Percentiles rank a stretch among this genome's conserved stretches.
Evolutionary conservation across 2,329 filamentous ascomycete genomes (phyloP).

Genomic region (Verticillium klebahnii): DNA sequence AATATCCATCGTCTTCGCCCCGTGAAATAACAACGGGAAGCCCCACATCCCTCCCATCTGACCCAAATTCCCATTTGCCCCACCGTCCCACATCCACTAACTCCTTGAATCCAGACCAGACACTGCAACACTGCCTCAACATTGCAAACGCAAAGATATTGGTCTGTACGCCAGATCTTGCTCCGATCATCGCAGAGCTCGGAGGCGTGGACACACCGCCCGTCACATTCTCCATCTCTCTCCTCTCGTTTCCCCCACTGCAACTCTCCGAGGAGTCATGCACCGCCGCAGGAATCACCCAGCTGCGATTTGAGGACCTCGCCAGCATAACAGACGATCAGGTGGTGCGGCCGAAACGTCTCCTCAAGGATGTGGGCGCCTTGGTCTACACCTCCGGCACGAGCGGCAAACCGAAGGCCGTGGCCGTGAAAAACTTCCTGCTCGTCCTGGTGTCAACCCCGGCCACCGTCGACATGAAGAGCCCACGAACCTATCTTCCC

Average conservation of each 20-base stretch:
- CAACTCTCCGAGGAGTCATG: neutral
- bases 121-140: conserved; percentile 1
- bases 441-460: conserved; percentile 19
- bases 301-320: conserved; percentile 1
- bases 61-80: too few species aligned
- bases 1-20: too few species aligned
- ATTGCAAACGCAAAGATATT: conserved; percentile 1
- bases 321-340: neutral
- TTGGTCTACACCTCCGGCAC: conserved; percentile 73
- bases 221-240: neutral
- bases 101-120: neutral
- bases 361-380: conserved; percentile 21
- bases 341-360: neutral
- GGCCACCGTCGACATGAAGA: neutral
- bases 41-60: too few species aligned
- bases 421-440: conserved; percentile 41
- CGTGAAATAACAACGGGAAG: too few species aligned
- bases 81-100: neutral
- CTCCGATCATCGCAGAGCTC: neutral
- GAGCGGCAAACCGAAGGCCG: conserved; percentile 70
- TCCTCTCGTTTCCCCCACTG: neutral
- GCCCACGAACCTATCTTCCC: neutral
- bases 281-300: neutral
- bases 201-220: neutral
- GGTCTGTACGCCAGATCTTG: neutral